Conservation (phyloP, 148 eudicot species). For the Vaccinium myrtillus region DNA sequence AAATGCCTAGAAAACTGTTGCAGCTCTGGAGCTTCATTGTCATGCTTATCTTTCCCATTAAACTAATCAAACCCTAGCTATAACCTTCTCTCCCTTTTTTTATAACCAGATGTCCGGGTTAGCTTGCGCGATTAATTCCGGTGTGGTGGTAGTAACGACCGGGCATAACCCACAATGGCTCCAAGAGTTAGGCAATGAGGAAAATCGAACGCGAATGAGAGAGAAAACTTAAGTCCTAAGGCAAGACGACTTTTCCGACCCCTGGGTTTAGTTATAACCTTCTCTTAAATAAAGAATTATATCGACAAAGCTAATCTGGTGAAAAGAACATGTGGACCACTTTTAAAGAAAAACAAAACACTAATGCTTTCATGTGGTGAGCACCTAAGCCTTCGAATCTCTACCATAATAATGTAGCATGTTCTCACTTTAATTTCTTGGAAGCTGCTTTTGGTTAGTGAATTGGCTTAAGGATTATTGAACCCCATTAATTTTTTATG, state of each 20-base stretch:
- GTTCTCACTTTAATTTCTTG: conserved; percentile 37
- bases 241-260: no score
- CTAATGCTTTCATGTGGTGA: conserved; percentile 33
- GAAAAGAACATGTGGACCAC: conserved; percentile 23
- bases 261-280: neutral
- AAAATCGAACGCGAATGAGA: no score
- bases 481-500: neutral
- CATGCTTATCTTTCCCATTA: conserved; percentile 21
- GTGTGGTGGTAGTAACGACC: no score
- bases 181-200: no score
- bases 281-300: conserved; percentile 18
- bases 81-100: neutral
- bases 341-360: conserved; percentile 7
- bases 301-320: conserved; percentile 17
- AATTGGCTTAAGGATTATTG: neutral
- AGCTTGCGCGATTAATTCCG: no score
- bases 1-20: neutral
- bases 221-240: no score
- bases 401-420: conserved; percentile 21
- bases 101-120: no score
- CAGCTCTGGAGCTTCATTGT: conserved; percentile 10
- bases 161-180: no score
- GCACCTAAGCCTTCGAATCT: conserved; percentile 29
- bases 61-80: conserved; percentile 17
- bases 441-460: conserved; percentile 13